Evolutionary conservation across 2,329 filamentous ascomycete species (phyloP).

Genomic region (Exophiala xenobiotica): DNA sequence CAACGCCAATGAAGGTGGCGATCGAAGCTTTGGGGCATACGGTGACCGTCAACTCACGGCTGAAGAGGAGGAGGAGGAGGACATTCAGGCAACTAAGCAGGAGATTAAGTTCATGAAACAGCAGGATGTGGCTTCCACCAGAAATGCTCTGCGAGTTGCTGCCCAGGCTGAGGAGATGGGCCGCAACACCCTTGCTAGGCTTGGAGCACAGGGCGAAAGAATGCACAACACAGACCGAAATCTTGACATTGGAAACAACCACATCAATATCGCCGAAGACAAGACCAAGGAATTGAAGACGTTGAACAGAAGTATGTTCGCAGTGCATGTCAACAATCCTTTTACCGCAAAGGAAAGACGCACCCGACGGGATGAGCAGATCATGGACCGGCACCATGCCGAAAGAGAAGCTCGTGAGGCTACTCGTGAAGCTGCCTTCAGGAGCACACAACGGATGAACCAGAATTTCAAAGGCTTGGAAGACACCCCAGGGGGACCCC

Average conservation of each 20-base stretch:
- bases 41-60: constrained; percentile 76
- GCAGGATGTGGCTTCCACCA: constrained; percentile 69
- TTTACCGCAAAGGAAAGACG: constrained; percentile 70
- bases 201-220: constrained; percentile 76
- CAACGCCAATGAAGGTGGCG: constrained; percentile 34
- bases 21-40: constrained; percentile 51
- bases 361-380: constrained; percentile 64
- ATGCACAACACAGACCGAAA: constrained; percentile 81
- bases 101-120: constrained; percentile 75
- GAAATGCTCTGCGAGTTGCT: constrained; percentile 67
- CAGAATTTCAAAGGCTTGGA: constrained; percentile 65
- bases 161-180: constrained; percentile 70
- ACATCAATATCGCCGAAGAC: constrained; percentile 74
- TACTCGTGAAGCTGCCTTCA: constrained; percentile 55
- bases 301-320: constrained; percentile 88
- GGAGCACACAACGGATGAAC: constrained; percentile 59
- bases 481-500: constrained; percentile 50
- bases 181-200: constrained; percentile 67
- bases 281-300: constrained; percentile 80
- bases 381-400: constrained; percentile 63
- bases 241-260: constrained; percentile 73
- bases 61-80: constrained; percentile 74
- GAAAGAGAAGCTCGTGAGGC: constrained; percentile 59
- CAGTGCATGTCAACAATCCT: constrained; percentile 72
- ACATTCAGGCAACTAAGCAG: constrained; percentile 69